Percentiles rank a stretch among this genome's conserved stretches.
Conservation (phyloP, 2,329 filamentous ascomycete genomes). For the Parafenestella ontariensis region DNA sequence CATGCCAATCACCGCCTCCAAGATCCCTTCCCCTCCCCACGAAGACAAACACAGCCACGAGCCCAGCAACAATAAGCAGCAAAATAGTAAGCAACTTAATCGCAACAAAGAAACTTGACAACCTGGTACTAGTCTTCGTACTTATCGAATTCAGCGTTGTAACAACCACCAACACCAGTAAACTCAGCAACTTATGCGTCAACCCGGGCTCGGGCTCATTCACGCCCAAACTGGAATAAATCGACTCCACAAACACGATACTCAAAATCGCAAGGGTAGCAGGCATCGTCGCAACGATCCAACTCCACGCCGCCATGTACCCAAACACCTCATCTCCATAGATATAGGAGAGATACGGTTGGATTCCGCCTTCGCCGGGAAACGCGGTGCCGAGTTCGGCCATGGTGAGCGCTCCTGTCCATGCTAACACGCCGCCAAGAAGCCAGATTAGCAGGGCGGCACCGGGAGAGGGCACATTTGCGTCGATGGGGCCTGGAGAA, state of each 20-base stretch:
- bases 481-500: slow-evolving; percentile 68
- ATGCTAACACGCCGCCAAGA: slow-evolving; percentile 67
- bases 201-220: slow-evolving; percentile 60
- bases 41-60: slow-evolving; percentile 43
- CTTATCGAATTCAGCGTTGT: slow-evolving; percentile 54
- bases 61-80: slow-evolving; percentile 44
- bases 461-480: slow-evolving; percentile 69
- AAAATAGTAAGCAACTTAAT: slow-evolving; percentile 47
- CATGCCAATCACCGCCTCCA: slow-evolving; percentile 44
- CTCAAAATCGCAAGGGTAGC: slow-evolving; percentile 69
- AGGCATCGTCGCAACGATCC: slow-evolving; percentile 71
- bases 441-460: slow-evolving; percentile 67
- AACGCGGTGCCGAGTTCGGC: slow-evolving; percentile 70
- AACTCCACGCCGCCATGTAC: slow-evolving; percentile 70
- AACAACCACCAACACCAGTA: slow-evolving; percentile 50
- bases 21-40: slow-evolving; percentile 35
- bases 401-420: slow-evolving; percentile 69
- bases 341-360: slow-evolving; percentile 67
- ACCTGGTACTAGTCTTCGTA: slow-evolving; percentile 51
- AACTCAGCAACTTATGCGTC: slow-evolving; percentile 49
- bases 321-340: slow-evolving; percentile 68
- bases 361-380: slow-evolving; percentile 69
- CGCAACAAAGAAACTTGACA: slow-evolving; percentile 49
- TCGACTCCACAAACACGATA: slow-evolving; percentile 64
- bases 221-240: slow-evolving; percentile 61